Base-by-base conservation (phyloP, 441 rosid species). In the Macaranga tanarius region DNA sequence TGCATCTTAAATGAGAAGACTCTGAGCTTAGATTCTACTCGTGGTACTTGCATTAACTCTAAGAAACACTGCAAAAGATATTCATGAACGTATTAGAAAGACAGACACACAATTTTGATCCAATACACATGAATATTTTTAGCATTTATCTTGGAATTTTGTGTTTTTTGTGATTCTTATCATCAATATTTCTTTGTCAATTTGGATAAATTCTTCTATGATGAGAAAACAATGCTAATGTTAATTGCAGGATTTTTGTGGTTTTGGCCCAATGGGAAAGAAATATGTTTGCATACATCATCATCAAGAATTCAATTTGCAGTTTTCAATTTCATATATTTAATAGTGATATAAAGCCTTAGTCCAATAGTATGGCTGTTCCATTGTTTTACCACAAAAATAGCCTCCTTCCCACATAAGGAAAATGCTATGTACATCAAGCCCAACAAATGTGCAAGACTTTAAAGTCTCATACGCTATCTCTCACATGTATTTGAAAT, bases 1-100 rank as follows among this genome's bases (percentile, higher is more conserved):
- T 92, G 99, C 62, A 88, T 88, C 85, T 92, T 95, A 83, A 95
- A 92, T 74, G 93, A 88, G 84, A 92, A 95, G 71, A 95, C 96
- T 73, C 97, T 88, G 79, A 95, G 94, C 87, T 95, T 95, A 69
- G 93, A 83, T 79, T 95, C 99, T 59, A 88, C 91, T 79, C 96
- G 86, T 28, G 99, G 95, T 64, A 95, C 92, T 88, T 87, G 80
- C 96, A 92, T 89, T 74, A 92, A 78, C 90, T 92, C 99, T 71
- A 89, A 73, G 83, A 95, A 95, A 81, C 92, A 95, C 97, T 92
- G 94, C 79, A 55, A 80, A 62, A 65, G 50, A 81, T 55, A 69
- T 67, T 62, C 69, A 81, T 64, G 62, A 77, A 57, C 28, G 4
- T 47, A 57, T 50, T 22, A 70, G 44, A n/a, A 6, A 50, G 42